Conservation (phyloP, 441 rosid genomes). For the Metrosideros polymorpha region DNA sequence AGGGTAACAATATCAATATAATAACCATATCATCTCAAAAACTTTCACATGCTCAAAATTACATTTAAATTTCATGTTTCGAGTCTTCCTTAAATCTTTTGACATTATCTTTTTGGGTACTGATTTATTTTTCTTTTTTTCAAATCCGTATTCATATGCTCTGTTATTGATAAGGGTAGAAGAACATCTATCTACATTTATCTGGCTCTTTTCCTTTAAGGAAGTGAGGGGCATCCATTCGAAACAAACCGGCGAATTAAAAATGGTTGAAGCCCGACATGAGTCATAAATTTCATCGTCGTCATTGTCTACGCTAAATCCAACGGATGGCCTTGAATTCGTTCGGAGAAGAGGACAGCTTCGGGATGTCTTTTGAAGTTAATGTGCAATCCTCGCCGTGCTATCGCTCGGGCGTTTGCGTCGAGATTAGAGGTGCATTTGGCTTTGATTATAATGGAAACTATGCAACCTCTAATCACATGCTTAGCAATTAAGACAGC, state of each 20-base stretch:
- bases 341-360: too few relatives aligned
- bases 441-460: neutral
- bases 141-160: neutral
- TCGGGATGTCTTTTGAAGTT: too few relatives aligned
- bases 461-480: neutral
- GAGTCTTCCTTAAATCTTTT: too few relatives aligned
- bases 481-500: neutral
- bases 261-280: too few relatives aligned
- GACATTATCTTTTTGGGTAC: neutral
- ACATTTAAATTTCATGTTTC: neutral
- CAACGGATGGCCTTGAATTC: too few relatives aligned
- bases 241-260: too few relatives aligned
- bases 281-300: rapidly evolving
- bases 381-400: neutral
- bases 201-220: neutral
- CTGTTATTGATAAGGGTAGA: neutral
- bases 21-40: neutral
- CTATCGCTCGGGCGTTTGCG: too few relatives aligned
- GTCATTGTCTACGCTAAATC: neutral
- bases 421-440: neutral
- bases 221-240: neutral
- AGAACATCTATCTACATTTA: neutral
- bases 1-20: neutral
- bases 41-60: neutral
- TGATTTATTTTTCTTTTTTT: neutral